Percentiles rank a stretch among this genome's conserved stretches.
These are phyloP conservation scores for Rostrohypoxylon terebratum DNA, from an alignment of 495 filamentous ascomycete genomes.

Conservation along the genomic window DNA sequence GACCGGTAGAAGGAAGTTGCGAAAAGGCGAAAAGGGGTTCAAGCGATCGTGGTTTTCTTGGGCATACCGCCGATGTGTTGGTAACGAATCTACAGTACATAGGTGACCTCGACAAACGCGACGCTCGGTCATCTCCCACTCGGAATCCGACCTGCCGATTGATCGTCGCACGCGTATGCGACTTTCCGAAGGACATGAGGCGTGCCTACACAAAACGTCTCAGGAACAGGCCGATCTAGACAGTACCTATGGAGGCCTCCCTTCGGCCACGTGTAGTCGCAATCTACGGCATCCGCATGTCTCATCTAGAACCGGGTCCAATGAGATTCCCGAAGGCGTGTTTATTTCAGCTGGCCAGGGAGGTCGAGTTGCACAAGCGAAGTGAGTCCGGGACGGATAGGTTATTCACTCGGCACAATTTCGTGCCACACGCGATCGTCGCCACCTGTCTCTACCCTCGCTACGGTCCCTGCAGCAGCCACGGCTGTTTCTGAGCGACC, in stretches of 20 bases:
- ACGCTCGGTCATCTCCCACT: constrained; percentile 26
- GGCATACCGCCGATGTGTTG: background rate
- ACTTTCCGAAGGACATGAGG: constrained; percentile 32
- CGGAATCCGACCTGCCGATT: constrained; percentile 26
- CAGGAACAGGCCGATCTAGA: constrained; percentile 40
- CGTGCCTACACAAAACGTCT: constrained; percentile 11
- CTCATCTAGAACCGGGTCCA: constrained; percentile 37
- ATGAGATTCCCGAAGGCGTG: constrained; percentile 22
- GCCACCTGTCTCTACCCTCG: constrained; percentile 27
- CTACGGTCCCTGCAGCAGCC: constrained; percentile 35
- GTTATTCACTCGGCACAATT: constrained; percentile 31
- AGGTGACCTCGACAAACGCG: constrained; percentile 12
- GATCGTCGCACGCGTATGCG: constrained; percentile 36
- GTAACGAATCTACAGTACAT: constrained; percentile 10
- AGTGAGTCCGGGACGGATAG: constrained; percentile 19
- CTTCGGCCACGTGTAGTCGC: constrained; percentile 38
- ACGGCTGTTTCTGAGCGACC: constrained; percentile 23
- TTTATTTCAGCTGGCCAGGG: constrained; percentile 43
- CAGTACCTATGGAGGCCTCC: constrained; percentile 38
- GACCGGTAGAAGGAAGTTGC: constrained; percentile 15
- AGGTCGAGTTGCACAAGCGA: constrained; percentile 25
- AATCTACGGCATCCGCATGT: constrained; percentile 46
- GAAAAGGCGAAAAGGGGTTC: constrained; percentile 1
- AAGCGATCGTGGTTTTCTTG: background rate
- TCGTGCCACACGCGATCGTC: constrained; percentile 10